phyloP scores from a whole-genome alignment of 495 filamentous ascomycete genomes.

The Aspergillus steynii region DNA sequence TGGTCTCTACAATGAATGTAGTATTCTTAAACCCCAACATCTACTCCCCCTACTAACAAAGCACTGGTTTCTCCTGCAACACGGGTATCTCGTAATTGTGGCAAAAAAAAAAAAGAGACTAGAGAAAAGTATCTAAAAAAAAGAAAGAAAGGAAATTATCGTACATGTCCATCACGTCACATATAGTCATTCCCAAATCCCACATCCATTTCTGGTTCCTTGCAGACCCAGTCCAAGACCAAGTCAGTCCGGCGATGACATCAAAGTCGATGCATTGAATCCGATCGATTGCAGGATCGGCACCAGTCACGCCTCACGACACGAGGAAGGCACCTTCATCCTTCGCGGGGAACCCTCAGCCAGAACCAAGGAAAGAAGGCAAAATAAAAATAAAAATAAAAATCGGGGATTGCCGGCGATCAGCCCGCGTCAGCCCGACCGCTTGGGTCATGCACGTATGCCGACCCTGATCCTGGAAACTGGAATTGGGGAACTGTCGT shows the following conservation, averaged over 20 bases:
- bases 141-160: neutral
- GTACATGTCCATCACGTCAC: neutral
- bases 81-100: neutral
- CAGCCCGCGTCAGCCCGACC: neutral
- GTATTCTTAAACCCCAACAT: no score
- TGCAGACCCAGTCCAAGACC: no score
- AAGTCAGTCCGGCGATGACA: neutral
- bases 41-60: no score
- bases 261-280: neutral
- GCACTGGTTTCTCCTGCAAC: neutral
- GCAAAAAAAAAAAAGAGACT: no score
- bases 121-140: neutral
- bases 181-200: neutral
- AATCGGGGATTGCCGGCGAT: neutral
- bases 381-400: neutral
- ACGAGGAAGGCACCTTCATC: neutral
- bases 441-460: neutral
- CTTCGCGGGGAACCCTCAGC: neutral
- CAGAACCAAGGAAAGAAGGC: neutral
- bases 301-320: neutral
- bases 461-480: neutral
- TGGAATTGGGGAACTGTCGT: neutral
- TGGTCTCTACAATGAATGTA: no score
- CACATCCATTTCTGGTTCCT: neutral
- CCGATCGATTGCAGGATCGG: neutral